Percentiles rank a stretch among this genome's conserved stretches.
Evolutionary conservation across 2,329 filamentous ascomycete species (phyloP).

Genomic region (Beauveria scarabaeidicola): DNA sequence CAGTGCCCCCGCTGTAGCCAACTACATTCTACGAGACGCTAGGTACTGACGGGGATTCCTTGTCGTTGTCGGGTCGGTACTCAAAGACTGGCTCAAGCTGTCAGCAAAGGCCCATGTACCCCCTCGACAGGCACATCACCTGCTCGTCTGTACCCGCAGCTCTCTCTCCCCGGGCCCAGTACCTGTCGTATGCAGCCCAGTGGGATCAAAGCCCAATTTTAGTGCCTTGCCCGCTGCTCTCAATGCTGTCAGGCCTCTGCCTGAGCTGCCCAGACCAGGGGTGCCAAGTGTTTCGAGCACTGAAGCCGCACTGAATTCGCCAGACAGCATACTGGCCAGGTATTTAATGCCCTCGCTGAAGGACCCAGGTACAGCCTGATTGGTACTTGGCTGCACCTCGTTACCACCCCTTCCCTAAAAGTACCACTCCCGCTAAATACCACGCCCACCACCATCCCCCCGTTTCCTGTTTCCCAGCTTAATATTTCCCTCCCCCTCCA

Average conservation of each 20-base stretch:
- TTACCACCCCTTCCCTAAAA: too few species aligned
- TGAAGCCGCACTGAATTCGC: too few species aligned
- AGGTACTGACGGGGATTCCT: not conserved
- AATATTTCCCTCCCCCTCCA: conserved; percentile 11
- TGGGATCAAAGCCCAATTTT: not conserved
- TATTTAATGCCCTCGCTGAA: not conserved
- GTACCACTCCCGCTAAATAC: not conserved
- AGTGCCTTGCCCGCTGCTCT: not conserved
- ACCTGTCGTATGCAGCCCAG: not conserved
- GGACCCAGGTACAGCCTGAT: not conserved
- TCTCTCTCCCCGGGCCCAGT: not conserved
- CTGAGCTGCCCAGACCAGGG: not conserved
- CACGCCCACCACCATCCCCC: not conserved
- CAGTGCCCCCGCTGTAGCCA: not conserved
- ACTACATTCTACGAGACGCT: too few species aligned
- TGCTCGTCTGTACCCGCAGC: conserved; percentile 1
- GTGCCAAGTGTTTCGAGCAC: too few species aligned
- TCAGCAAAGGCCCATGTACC: conserved; percentile 5
- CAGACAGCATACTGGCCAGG: too few species aligned
- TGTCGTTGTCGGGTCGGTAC: not conserved
- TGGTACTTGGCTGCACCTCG: too few species aligned
- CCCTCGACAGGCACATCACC: conserved; percentile 4
- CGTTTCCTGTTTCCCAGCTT: conserved; percentile 1
- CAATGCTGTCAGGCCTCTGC: not conserved
- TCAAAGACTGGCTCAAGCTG: not conserved